These are phyloP conservation scores for Colletotrichum limetticola DNA, from an alignment of 2,329 filamentous ascomycete species.

Conservation along the genomic window DNA sequence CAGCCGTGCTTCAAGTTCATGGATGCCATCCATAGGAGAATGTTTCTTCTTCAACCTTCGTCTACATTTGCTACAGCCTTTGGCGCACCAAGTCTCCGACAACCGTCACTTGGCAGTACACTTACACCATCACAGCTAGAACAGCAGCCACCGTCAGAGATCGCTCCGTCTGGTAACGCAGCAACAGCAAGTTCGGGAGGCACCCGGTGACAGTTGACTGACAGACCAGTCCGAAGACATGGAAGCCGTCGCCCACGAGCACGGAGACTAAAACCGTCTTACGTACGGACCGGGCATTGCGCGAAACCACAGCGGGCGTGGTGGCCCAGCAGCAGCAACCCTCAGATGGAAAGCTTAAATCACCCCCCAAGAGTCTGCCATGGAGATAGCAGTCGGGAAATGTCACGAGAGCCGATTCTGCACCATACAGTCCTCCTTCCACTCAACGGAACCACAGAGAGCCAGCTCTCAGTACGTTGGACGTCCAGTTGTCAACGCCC, in stretches of 20 bases:
- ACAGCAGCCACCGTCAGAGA: not conserved
- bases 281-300: slow-evolving; percentile 30
- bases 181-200: slow-evolving; percentile 5
- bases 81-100: not conserved
- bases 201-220: slow-evolving; percentile 12
- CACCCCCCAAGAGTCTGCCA: not conserved
- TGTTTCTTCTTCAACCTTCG: not conserved
- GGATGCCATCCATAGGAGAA: not conserved
- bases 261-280: slow-evolving; percentile 18
- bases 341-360: slow-evolving; percentile 29
- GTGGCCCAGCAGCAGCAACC: slow-evolving; percentile 10
- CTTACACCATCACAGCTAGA: slow-evolving; percentile 8
- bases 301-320: slow-evolving; percentile 27
- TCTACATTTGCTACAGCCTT: not conserved
- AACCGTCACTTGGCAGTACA: slow-evolving; percentile 1
- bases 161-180: slow-evolving; percentile 21
- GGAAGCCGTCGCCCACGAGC: slow-evolving; percentile 6
- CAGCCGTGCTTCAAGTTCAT: not conserved
- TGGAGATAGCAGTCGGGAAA: not conserved
- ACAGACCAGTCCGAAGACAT: not conserved
- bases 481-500: not conserved
- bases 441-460: not conserved
- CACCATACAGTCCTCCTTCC: not conserved
- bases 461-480: not conserved
- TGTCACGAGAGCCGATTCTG: not conserved